Percentiles rank a stretch among this genome's conserved stretches.
Evolutionary conservation across 2,329 filamentous ascomycete genomes (phyloP).

Genomic region (Annulohypoxylon truncatum): DNA sequence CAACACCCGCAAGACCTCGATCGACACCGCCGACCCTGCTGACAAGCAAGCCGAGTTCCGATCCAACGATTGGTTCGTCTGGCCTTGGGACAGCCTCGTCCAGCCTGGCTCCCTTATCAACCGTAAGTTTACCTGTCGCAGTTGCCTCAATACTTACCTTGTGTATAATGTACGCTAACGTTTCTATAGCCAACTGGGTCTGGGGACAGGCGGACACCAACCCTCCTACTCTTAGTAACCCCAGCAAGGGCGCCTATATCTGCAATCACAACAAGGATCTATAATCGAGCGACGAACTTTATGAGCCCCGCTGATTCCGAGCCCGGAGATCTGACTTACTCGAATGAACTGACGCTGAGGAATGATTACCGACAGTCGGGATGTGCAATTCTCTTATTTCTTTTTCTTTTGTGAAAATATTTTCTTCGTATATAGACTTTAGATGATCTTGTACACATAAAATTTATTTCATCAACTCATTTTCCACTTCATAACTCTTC

Average conservation of each 20-base stretch:
- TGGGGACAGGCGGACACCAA: constrained; percentile 19
- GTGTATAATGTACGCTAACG: neutral
- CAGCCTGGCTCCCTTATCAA: constrained; percentile 16
- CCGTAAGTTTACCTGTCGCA: neutral
- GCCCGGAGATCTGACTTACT: no score
- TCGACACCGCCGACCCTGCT: constrained; percentile 15
- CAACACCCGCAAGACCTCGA: constrained; percentile 18
- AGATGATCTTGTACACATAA: neutral
- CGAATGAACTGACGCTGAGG: no score
- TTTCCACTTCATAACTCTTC: no score
- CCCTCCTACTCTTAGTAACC: constrained; percentile 17
- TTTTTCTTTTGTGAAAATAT: neutral
- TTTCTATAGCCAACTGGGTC: constrained; percentile 2
- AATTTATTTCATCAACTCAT: no score
- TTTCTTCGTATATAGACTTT: neutral
- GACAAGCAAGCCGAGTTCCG: constrained; percentile 17
- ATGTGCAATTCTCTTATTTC: neutral
- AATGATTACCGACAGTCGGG: no score
- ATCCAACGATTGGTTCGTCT: constrained; percentile 26
- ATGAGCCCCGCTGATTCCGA: no score
- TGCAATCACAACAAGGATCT: constrained; percentile 1
- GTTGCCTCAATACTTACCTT: neutral
- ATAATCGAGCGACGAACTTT: neutral
- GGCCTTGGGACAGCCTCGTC: constrained; percentile 20
- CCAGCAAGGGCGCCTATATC: constrained; percentile 14